Base-by-base conservation (phyloP, 164 flowering plant species). In the Litsea cubeba region DNA sequence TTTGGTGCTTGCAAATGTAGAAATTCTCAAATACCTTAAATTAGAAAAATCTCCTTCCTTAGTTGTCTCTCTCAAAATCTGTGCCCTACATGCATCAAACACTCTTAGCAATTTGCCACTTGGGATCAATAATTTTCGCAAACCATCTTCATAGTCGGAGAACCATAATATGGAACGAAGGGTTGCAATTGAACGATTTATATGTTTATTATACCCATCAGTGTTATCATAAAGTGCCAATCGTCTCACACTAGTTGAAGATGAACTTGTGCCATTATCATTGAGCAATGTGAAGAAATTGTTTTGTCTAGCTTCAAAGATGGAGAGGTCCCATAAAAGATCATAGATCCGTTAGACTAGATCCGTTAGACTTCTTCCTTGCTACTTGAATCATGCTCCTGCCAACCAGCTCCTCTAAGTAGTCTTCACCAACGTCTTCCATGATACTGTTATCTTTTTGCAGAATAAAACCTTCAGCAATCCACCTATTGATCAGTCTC, bases 401-500 rank as follows among this genome's bases (percentile, higher is more conserved):
- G 65, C 84, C 78, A 17, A 83, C 79, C 35, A 87, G 54, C 28
- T 82, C 86, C 8, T 82, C 69, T 74, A 87, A 84, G 70, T 87
- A 85, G 62, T 79, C 79, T 73, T 85, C 86, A 3, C 79, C 88
- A 20, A 82, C 80, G 73, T 80, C 87, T 50, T 76, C 80, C n/a
- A 75, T 35, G 69, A 72, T 58, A 68, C 77, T 74, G 5, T 80
- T 76, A 58, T 71, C 79, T 32, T 85, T 78, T 49, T 72, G 40
- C 1, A 80, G 83, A 12, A 82, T 76, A 57, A 87, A 83, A 84
- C 86, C 79, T 72, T 87, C 90, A 17, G 84, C 88, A 25, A 85
- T 79, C 90, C 87, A 85, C 86, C 86, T 80, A 23, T 73, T 69
- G 10, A 84, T 74, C 22, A 85, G 30, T 26, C 82, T 87, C 49